Conservation (phyloP, 2,329 filamentous ascomycete genomes). For the Botryotinia convoluta region DNA sequence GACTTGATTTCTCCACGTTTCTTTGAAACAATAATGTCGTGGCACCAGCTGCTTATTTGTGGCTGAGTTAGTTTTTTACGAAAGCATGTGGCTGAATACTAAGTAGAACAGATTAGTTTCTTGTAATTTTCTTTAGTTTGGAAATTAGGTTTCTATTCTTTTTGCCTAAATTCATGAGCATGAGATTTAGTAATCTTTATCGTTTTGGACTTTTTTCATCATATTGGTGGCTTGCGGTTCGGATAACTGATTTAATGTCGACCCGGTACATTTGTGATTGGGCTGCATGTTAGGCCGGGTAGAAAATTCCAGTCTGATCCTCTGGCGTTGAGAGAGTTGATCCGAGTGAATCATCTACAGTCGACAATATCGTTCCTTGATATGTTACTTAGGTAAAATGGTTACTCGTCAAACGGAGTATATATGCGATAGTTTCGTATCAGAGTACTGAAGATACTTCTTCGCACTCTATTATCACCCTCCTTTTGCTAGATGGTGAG, state of each 20-base stretch:
- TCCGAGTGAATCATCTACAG: not conserved
- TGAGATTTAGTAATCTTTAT: not conserved
- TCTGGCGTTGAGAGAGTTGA: not conserved
- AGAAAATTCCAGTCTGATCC: not conserved
- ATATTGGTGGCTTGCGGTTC: not conserved
- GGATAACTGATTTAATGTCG: not conserved
- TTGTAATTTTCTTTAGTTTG: not conserved
- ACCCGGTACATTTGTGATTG: not conserved
- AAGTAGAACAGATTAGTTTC: not conserved
- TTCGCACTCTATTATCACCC: not conserved
- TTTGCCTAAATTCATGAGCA: not conserved
- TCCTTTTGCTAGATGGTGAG: not conserved
- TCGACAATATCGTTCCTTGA: not conserved
- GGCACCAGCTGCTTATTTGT: conserved; percentile 17
- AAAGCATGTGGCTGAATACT: not conserved
- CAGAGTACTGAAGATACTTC: not conserved
- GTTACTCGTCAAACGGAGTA: not conserved
- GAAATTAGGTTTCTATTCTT: not conserved
- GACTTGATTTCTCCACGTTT: conserved; percentile 20
- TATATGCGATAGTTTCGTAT: not conserved
- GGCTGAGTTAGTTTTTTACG: conserved; percentile 1
- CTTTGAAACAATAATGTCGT: conserved; percentile 20
- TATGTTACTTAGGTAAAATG: not conserved
- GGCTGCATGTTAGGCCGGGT: not conserved
- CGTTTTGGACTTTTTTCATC: not conserved